A percentile compares a stretch with the other conserved stretches of the same genome.
Evolutionary conservation across 176 grass and related monocot species (phyloP).

Genomic region (Juncus inflexus): DNA sequence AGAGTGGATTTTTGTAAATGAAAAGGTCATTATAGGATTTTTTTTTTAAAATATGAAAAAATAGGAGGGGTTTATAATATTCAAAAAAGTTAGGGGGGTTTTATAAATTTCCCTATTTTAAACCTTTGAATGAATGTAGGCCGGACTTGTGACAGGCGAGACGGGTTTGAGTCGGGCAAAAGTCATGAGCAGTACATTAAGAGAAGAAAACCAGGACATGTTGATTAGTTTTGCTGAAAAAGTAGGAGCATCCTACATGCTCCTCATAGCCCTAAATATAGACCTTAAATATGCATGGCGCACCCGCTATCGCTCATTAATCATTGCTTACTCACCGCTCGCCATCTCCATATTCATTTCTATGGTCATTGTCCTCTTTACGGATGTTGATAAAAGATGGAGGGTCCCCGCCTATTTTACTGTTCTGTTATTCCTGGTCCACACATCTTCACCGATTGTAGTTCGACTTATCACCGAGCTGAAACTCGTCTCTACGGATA

Average conservation of each 20-base stretch:
- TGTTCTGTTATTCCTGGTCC: slow-evolving; percentile 40
- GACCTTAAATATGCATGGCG: slow-evolving; percentile 48
- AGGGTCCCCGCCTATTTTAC: slow-evolving; percentile 25
- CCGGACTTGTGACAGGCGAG: slow-evolving; percentile 44
- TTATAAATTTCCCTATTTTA: too few species aligned
- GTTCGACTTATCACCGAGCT: slow-evolving; percentile 65
- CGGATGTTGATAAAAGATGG: background rate
- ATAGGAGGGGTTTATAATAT: too few species aligned
- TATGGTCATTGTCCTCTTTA: slow-evolving; percentile 14
- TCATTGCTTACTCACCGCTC: slow-evolving; percentile 26
- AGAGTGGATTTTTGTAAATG: too few species aligned
- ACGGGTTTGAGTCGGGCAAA: slow-evolving; percentile 32
- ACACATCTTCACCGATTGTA: slow-evolving; percentile 51
- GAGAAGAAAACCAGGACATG: slow-evolving; percentile 15
- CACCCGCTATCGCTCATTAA: slow-evolving; percentile 33
- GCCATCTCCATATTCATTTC: slow-evolving; percentile 25
- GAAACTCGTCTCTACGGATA: slow-evolving; percentile 51
- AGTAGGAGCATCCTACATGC: slow-evolving; percentile 51
- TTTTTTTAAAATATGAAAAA: too few species aligned
- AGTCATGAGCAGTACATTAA: slow-evolving; percentile 16
- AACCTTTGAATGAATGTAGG: slow-evolving; percentile 16
- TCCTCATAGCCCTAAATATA: slow-evolving; percentile 58
- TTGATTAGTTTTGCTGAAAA: slow-evolving; percentile 6
- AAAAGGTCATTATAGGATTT: too few species aligned
- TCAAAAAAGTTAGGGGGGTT: too few species aligned